These are phyloP conservation scores for Globisporangium uncinulatum DNA, from an alignment of 352 stramenopile species.

Conservation along the genomic window DNA sequence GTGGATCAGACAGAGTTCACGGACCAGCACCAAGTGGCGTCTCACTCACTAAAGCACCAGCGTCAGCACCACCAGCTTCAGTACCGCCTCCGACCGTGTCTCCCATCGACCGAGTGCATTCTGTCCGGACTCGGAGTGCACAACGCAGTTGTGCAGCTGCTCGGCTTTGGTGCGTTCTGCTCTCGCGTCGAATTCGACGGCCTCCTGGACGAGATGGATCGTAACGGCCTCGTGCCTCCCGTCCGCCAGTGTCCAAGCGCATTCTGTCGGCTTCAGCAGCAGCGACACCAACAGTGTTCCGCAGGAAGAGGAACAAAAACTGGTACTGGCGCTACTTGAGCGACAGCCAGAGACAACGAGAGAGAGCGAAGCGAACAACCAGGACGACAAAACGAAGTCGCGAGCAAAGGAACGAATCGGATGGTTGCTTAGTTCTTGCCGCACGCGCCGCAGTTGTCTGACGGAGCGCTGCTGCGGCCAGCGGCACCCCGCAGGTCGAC, in stretches of 20 bases:
- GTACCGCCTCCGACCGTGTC: conserved; percentile 2
- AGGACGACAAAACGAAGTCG: neutral
- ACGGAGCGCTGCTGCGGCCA: neutral
- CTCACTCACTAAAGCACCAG: neutral
- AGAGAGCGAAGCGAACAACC: neutral
- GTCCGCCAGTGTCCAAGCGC: conserved; percentile 33
- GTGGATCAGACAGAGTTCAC: neutral
- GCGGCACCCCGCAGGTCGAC: neutral
- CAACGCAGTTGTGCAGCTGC: conserved; percentile 29
- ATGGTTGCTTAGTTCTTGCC: conserved; percentile 7
- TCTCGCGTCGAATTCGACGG: conserved; percentile 45
- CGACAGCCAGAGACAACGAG: neutral
- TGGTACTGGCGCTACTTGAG: neutral
- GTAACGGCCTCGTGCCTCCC: conserved; percentile 29
- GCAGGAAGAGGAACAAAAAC: neutral
- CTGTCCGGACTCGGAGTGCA: conserved; percentile 38
- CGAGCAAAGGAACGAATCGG: neutral
- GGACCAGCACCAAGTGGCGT: neutral
- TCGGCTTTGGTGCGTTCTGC: conserved; percentile 26
- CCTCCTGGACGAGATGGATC: conserved; percentile 38
- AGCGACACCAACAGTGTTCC: neutral
- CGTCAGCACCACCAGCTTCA: neutral
- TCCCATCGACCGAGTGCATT: conserved; percentile 43
- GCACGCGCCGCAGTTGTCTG: conserved; percentile 12
- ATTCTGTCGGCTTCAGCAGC: conserved; percentile 21